These are phyloP conservation scores for Prinsepia uniflora DNA, from an alignment of 306 rosid species.

Conservation along the genomic window DNA sequence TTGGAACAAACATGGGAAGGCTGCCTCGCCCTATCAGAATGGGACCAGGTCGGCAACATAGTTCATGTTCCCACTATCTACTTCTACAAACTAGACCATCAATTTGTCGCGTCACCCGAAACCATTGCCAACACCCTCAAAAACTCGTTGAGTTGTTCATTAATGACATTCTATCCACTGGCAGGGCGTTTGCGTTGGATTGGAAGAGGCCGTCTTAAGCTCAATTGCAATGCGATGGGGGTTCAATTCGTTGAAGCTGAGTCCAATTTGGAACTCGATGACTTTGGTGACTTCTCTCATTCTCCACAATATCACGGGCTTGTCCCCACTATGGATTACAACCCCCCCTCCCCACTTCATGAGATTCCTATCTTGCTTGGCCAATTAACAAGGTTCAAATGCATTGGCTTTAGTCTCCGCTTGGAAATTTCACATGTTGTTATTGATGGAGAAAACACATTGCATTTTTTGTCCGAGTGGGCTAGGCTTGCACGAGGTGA, in stretches of 20 bases:
- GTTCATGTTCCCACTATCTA: conserved; percentile 48
- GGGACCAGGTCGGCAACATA: conserved; percentile 48
- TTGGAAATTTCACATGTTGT: conserved; percentile 37
- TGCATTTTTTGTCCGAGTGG: conserved; percentile 51
- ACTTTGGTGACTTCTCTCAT: conserved; percentile 38
- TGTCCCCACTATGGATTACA: conserved; percentile 38
- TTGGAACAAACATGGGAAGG: conserved; percentile 39
- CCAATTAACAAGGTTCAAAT: conserved; percentile 50
- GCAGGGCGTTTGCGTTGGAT: conserved; percentile 57
- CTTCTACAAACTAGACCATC: conserved; percentile 34
- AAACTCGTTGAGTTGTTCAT: conserved; percentile 37
- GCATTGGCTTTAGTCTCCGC: conserved; percentile 47
- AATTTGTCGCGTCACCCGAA: neutral
- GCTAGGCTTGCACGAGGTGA: conserved; percentile 44
- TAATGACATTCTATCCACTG: conserved; percentile 58
- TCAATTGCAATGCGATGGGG: conserved; percentile 53
- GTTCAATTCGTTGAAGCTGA: conserved; percentile 47
- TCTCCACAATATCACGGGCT: conserved; percentile 19
- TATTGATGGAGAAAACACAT: conserved; percentile 45
- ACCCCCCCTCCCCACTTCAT: conserved; percentile 38
- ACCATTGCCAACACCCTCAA: conserved; percentile 33
- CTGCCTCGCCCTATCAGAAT: conserved; percentile 36
- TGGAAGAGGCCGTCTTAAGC: conserved; percentile 41
- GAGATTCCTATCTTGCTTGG: conserved; percentile 40
- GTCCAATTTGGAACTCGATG: conserved; percentile 21